These are phyloP conservation scores for Hemisphaericaspora lyxosophila DNA, from an alignment of 1,139 yeast genomes.

Conservation along the genomic window DNA sequence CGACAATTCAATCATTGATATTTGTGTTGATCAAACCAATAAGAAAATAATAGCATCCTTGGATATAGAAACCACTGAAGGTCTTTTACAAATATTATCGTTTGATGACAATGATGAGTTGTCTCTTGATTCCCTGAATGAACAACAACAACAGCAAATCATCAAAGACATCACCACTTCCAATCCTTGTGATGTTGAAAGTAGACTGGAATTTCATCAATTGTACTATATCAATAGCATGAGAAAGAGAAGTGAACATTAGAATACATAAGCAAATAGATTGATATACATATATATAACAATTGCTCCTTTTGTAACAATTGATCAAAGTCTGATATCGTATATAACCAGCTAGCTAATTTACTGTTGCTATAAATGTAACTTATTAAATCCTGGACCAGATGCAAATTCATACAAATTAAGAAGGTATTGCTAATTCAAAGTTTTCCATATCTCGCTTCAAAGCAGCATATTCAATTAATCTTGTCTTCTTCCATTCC, in stretches of 20 bases:
- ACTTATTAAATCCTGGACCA: too few species aligned
- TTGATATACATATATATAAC: neutral
- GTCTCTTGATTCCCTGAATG: constrained; percentile 3
- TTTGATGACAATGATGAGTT: constrained; percentile 17
- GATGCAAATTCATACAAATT: too few species aligned
- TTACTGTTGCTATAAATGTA: too few species aligned
- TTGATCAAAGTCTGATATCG: too few species aligned
- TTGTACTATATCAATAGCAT: constrained; percentile 62
- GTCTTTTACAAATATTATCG: constrained; percentile 27
- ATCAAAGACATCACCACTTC: constrained; percentile 20
- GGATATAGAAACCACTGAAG: constrained; percentile 37
- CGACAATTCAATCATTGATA: constrained; percentile 26
- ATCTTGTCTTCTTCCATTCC: too few species aligned
- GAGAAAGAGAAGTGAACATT: constrained; percentile 83
- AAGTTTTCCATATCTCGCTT: too few species aligned
- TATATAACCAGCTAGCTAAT: too few species aligned
- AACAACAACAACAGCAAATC: too few species aligned
- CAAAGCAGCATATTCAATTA: too few species aligned
- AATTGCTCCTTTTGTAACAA: neutral
- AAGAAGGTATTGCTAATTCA: too few species aligned
- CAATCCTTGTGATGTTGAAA: constrained; percentile 34
- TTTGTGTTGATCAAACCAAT: constrained; percentile 18
- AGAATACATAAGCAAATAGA: constrained; percentile 3
- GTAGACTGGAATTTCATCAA: constrained; percentile 54
- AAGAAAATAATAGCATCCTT: constrained; percentile 45